Percentiles rank a stretch among this genome's conserved stretches.
Evolutionary conservation across 2,329 filamentous ascomycete genomes (phyloP).

Genomic region (Exserohilum rostratum): DNA sequence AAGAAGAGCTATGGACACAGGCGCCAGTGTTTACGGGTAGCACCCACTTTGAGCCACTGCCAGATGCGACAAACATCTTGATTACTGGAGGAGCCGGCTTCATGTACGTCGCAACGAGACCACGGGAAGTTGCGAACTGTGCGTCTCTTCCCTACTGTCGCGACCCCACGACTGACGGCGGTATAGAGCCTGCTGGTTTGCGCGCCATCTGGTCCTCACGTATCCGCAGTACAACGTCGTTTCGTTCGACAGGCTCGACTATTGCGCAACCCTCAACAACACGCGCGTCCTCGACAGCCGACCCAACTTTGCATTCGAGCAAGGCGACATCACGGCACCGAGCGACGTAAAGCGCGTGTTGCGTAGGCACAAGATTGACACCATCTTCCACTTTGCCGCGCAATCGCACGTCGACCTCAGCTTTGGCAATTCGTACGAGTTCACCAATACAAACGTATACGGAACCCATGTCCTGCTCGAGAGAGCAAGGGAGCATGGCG

Average conservation of each 20-base stretch:
- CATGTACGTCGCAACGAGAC: slow-evolving; percentile 64
- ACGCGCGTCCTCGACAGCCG: slow-evolving; percentile 70
- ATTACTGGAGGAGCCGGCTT: slow-evolving; percentile 85
- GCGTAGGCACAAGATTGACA: slow-evolving; percentile 74
- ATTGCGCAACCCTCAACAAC: slow-evolving; percentile 82
- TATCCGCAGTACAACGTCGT: slow-evolving; percentile 81
- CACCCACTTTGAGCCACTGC: slow-evolving; percentile 71
- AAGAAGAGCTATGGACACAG: slow-evolving; percentile 71
- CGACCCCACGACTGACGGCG: slow-evolving; percentile 18
- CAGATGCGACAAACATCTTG: slow-evolving; percentile 79
- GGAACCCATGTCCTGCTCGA: slow-evolving; percentile 84
- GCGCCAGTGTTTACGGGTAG: slow-evolving; percentile 73
- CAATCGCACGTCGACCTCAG: slow-evolving; percentile 83
- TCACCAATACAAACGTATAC: slow-evolving; percentile 81
- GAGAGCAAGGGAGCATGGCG: slow-evolving; percentile 72
- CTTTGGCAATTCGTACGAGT: slow-evolving; percentile 81
- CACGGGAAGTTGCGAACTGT: slow-evolving; percentile 6
- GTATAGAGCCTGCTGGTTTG: slow-evolving; percentile 77
- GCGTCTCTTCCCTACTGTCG: slow-evolving; percentile 3
- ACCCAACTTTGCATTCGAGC: slow-evolving; percentile 78
- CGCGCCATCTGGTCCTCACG: slow-evolving; percentile 75
- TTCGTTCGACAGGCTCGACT: slow-evolving; percentile 85
- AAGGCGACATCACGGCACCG: slow-evolving; percentile 77
- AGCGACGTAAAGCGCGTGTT: slow-evolving; percentile 73
- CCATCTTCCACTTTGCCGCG: slow-evolving; percentile 84